Evolutionary conservation across 495 filamentous ascomycete species (phyloP), one percentile per base, ranked within the genome.

Genomic region (Hypomontagnella submonticulosa): DNA sequence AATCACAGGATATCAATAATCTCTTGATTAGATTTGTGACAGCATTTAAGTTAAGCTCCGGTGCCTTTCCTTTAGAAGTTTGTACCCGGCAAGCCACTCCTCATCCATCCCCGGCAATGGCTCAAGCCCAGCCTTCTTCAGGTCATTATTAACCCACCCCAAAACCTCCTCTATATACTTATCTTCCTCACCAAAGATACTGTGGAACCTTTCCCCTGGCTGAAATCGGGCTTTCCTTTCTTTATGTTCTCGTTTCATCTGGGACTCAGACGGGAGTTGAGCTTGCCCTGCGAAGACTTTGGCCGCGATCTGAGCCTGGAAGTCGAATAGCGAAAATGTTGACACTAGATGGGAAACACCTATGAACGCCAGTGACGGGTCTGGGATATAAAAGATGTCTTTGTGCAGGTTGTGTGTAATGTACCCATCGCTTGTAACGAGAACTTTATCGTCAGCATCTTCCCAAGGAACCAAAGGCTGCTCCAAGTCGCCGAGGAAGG

Each of bases 361-460:
- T 6, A 90, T 75, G 63, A 90, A 89, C 0, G 79, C 80, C 11
- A 90, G 67, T 0, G 85, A 83, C 0, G 88, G 86, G 52, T 89
- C 86, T 0, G 82, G 79, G 41, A 89, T 89, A 64, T 87, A 90
- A 67, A 89, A 89, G 2, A 89, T 84, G 60, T 90, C 87, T 38
- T 84, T 83, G 73, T 89, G 84, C 4, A 90, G 63, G 65, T 91
- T 90, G 68, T 90, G 87, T n/a, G 87, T 69, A 67, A 86, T 87
- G 2, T 77, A 81, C 0, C 88, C 88, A 54, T 89, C 84, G 0
- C 71, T 61, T 3, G 88, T 89, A 0, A 90, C 81, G 3, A 91
- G 68, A 0, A 84, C 70, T 3, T 71, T 79, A 2, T 85, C 80
- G 42, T 77, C 73, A 0, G 86, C 81, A 0, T 81, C 62, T 18